Percentiles rank a stretch among this genome's conserved stretches.
phyloP scores from a whole-genome alignment of 768 basidiomycete species.

The Agrocybe pediades region DNA sequence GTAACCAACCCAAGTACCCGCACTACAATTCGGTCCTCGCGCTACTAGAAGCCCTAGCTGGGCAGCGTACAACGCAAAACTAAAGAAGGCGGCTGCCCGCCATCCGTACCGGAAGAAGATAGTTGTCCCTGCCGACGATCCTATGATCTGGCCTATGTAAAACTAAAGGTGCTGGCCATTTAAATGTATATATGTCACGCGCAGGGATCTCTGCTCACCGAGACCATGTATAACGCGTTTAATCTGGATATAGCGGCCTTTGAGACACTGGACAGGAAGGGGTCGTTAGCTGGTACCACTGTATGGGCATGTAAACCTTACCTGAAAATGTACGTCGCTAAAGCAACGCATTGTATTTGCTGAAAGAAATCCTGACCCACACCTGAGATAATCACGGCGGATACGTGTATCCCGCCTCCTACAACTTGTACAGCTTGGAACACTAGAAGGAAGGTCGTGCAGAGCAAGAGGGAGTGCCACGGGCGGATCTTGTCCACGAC shows the following conservation, averaged over 20 bases:
- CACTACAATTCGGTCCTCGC: slow-evolving; percentile 15
- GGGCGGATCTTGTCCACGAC: slow-evolving; percentile 61
- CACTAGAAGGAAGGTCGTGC: slow-evolving; percentile 40
- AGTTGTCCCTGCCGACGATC: slow-evolving; percentile 64
- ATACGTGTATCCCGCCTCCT: slow-evolving; percentile 59
- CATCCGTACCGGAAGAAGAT: slow-evolving; percentile 69
- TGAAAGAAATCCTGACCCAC: slow-evolving; percentile 62
- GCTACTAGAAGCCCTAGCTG: slow-evolving; percentile 45
- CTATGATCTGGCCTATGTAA: slow-evolving; percentile 75
- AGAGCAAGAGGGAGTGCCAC: slow-evolving; percentile 64
- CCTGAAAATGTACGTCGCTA: slow-evolving; percentile 49
- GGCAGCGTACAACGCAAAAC: slow-evolving; percentile 51
- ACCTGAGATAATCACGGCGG: slow-evolving; percentile 58
- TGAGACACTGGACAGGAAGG: slow-evolving; percentile 21
- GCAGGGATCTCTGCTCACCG: slow-evolving; percentile 32
- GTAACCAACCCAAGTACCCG: slow-evolving; percentile 17
- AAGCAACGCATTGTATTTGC: slow-evolving; percentile 62
- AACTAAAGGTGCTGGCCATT: slow-evolving; percentile 25
- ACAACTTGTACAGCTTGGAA: slow-evolving; percentile 59
- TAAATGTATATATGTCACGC: background rate
- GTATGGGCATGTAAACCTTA: background rate
- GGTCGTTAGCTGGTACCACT: background rate
- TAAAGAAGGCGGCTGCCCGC: slow-evolving; percentile 56
- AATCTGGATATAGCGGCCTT: slow-evolving; percentile 53
- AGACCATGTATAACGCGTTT: slow-evolving; percentile 67